Conservation (phyloP, 441 rosid species). For the Euphorbia schlechtendalii region DNA sequence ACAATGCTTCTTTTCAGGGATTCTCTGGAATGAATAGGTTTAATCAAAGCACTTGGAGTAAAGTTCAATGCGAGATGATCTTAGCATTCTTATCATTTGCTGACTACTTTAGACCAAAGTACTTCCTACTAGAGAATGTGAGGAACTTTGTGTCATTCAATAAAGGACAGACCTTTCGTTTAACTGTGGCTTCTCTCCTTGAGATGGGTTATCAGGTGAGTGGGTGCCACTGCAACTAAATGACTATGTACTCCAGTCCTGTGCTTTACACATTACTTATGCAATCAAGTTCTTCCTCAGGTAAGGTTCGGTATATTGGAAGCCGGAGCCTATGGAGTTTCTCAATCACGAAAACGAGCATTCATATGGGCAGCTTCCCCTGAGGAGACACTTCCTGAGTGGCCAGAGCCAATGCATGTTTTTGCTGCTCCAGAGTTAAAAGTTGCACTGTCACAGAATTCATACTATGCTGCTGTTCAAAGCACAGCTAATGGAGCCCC, state of each 20-base stretch:
- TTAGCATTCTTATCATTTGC: slow-evolving; percentile 67
- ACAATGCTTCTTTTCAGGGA: slow-evolving; percentile 48
- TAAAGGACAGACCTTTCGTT: slow-evolving; percentile 77
- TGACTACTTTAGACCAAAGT: slow-evolving; percentile 86
- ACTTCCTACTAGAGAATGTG: slow-evolving; percentile 92
- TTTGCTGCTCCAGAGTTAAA: slow-evolving; percentile 63
- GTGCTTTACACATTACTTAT: neutral
- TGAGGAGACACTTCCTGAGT: slow-evolving; percentile 70
- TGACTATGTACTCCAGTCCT: too few relatives aligned
- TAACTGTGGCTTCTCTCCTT: slow-evolving; percentile 86
- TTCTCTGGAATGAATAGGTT: slow-evolving; percentile 95
- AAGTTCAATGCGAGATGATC: slow-evolving; percentile 80
- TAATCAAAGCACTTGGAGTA: slow-evolving; percentile 76
- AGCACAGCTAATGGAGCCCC: slow-evolving; percentile 81
- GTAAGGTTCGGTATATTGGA: slow-evolving; percentile 81
- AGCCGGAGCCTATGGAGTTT: slow-evolving; percentile 92
- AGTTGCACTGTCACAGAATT: slow-evolving; percentile 40
- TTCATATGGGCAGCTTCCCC: slow-evolving; percentile 96
- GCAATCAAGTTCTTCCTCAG: slow-evolving; percentile 17
- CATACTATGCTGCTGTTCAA: slow-evolving; percentile 59
- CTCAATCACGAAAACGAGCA: slow-evolving; percentile 86
- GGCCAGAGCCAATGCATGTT: slow-evolving; percentile 99
- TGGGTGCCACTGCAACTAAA: neutral
- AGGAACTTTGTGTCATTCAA: slow-evolving; percentile 77
- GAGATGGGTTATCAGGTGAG: slow-evolving; percentile 98